Base-by-base conservation (phyloP, 495 filamentous ascomycete species). In the Penicillium ochrochloron region DNA sequence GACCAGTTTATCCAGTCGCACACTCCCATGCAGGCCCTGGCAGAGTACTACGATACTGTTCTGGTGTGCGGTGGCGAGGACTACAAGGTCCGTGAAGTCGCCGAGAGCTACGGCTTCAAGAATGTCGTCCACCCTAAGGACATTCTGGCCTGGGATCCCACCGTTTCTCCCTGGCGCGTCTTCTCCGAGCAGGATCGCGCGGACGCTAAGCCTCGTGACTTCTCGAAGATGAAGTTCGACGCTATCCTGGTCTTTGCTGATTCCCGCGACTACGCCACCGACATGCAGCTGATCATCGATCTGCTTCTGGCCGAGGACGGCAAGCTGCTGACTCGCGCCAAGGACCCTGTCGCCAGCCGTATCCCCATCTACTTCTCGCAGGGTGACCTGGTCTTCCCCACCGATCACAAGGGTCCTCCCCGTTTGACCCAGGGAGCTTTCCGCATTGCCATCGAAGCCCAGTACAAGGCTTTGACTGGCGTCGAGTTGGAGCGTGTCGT, bases 1-100 rank as follows among this genome's bases (percentile, higher is more conserved):
- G 90, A 90, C 62, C 93, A 96, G 73, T 96, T 97, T 82, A 93
- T 97, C 76, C 94, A 93, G 74, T 92, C 91, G 14, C 94, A 97
- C 78, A 97, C 94, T 50, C 94, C 93, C 42, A 96, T 97, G 90
- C 87, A 90, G 67, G 92, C 94, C 66, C 88, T 96, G 85, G 86
- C 91, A 15, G 83, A 86, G 74, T 89, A 89, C 73, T 95, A 94
- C 78, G 80, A 87, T 27, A 94, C 92, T 17, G 92, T 96, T 17
- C 85, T 97, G 4, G 92, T 97, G 21, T 85, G 93, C 42, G 93
- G 93, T 72, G 92, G 92, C 64, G 92, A 96, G 75, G 92, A 91
- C 51, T 92, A 92, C 82, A 95, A 92, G 75, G 93, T 93, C 78
- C 87, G 92, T 35, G 79, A 88, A 31, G 92, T 95, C 10, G 92